These are phyloP conservation scores for Poa pratensis DNA, from an alignment of 176 grass and related monocot species.

Conservation along the genomic window DNA sequence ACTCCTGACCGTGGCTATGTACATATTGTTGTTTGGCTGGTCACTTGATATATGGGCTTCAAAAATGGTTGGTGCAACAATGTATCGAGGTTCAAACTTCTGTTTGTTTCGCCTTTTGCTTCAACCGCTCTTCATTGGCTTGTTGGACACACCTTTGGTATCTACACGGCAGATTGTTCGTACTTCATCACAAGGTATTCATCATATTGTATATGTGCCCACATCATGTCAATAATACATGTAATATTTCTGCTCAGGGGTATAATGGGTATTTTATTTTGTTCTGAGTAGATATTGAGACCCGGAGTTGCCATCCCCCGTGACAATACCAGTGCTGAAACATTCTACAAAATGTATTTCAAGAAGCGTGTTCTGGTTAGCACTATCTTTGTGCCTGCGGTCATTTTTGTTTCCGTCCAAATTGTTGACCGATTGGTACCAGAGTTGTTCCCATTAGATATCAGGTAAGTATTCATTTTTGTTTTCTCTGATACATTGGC, in stretches of 20 bases:
- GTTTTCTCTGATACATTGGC: background rate
- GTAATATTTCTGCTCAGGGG: background rate
- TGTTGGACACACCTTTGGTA: slow-evolving; percentile 20
- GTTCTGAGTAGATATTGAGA: slow-evolving; percentile 12
- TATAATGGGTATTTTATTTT: slow-evolving; percentile 12
- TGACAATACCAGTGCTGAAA: background rate
- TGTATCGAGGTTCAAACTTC: slow-evolving; percentile 27
- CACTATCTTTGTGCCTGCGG: slow-evolving; percentile 14
- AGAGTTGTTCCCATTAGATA: slow-evolving; percentile 37
- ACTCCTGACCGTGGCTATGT: background rate
- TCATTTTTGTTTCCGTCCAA: slow-evolving; percentile 47
- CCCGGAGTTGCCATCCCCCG: slow-evolving; percentile 18
- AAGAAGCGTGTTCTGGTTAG: background rate
- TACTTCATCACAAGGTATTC: slow-evolving; percentile 28
- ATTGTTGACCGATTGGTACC: slow-evolving; percentile 32
- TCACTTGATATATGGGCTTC: slow-evolving; percentile 47
- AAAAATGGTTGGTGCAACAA: slow-evolving; percentile 42
- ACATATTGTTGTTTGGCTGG: slow-evolving; percentile 40
- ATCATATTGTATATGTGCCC: background rate
- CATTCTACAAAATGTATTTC: slow-evolving; percentile 32
- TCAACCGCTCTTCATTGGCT: slow-evolving; percentile 44
- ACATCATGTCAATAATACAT: background rate
- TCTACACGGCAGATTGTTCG: background rate
- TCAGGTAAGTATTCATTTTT: slow-evolving; percentile 30
- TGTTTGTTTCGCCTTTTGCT: slow-evolving; percentile 34